Conservation (phyloP, 768 basidiomycete species). For the Mrakia blollopis region DNA sequence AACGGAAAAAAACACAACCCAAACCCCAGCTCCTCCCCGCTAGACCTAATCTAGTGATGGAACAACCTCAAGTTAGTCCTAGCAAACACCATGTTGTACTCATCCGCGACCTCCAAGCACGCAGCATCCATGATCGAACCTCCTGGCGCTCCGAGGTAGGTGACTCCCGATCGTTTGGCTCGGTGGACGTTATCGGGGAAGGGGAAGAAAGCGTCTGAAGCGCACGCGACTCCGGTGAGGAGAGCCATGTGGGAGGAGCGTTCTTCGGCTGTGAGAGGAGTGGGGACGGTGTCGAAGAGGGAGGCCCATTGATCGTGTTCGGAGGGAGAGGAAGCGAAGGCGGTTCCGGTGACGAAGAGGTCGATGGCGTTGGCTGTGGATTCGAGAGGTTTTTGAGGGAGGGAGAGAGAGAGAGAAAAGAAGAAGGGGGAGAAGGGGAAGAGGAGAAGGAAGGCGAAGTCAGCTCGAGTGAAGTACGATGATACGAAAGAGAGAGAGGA, state of each 20-base stretch:
- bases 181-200: conserved; percentile 98
- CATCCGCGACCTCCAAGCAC: conserved; percentile 94
- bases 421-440: too few relatives aligned
- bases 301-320: conserved; percentile 89
- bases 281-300: conserved; percentile 69
- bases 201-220: conserved; percentile 98
- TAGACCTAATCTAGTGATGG: conserved; percentile 29
- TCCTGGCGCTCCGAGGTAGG: conserved; percentile 74
- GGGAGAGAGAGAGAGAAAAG: neutral
- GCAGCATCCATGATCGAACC: conserved; percentile 97
- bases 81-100: conserved; percentile 82
- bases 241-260: conserved; percentile 65
- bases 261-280: conserved; percentile 62
- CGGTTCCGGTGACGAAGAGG: conserved; percentile 84
- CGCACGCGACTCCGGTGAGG: conserved; percentile 78
- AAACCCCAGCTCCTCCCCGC: too few relatives aligned
- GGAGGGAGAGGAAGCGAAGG: conserved; percentile 65
- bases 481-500: neutral
- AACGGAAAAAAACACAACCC: neutral
- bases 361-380: conserved; percentile 83
- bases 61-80: conserved; percentile 54
- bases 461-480: too few relatives aligned
- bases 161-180: conserved; percentile 83
- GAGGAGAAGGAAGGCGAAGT: neutral
- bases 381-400: neutral